These are phyloP conservation scores for Trapa bicornis DNA, from an alignment of 345 rosid species.

Conservation along the genomic window DNA sequence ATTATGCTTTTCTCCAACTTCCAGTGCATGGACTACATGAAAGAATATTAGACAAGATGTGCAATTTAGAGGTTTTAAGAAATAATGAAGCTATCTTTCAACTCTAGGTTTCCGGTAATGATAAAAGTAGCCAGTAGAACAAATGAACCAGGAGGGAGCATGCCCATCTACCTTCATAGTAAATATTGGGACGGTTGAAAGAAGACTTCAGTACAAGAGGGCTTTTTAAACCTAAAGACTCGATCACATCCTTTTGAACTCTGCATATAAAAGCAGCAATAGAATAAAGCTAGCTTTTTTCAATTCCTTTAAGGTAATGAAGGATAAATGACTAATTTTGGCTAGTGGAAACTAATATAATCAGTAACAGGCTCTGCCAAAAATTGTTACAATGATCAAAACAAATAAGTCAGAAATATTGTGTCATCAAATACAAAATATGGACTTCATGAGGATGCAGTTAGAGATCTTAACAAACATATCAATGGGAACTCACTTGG, in stretches of 20 bases:
- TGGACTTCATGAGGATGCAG: background rate
- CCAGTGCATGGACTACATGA: background rate
- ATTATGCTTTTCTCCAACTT: background rate
- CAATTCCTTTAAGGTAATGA: background rate
- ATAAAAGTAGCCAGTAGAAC: background rate
- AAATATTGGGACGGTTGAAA: conserved; percentile 87
- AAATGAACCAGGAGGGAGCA: conserved; percentile 7
- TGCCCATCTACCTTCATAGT: conserved; percentile 62
- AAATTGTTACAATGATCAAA: background rate
- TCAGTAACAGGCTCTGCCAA: background rate
- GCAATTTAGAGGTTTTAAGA: background rate
- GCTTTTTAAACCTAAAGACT: conserved; percentile 56
- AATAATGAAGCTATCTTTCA: background rate
- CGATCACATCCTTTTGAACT: conserved; percentile 81
- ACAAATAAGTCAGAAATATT: background rate
- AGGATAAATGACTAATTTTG: background rate
- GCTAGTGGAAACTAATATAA: background rate
- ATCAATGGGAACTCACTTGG: conserved; percentile 44
- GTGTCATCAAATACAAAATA: background rate
- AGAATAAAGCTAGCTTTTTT: conserved; percentile 3
- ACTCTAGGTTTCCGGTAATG: background rate
- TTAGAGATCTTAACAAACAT: background rate
- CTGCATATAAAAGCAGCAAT: conserved; percentile 26
- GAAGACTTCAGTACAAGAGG: conserved; percentile 85
- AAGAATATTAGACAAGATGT: background rate